Base-by-base conservation (phyloP, 345 rosid species). In the Odontarrhena argentea region DNA sequence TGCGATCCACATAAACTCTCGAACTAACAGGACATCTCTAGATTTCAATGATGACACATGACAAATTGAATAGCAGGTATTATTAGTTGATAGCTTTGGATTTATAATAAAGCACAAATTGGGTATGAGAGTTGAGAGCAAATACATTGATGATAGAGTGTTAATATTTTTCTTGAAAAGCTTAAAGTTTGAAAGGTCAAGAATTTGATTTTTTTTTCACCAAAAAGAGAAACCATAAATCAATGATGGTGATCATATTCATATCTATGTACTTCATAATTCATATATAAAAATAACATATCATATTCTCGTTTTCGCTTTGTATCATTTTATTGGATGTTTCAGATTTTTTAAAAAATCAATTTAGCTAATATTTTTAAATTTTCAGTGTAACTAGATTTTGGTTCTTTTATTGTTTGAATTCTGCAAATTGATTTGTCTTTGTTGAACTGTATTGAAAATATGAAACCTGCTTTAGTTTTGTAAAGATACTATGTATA, bases 201-300 rank as follows among this genome's bases (percentile, higher is more conserved):
- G 30, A 36, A n/a, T 37, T 28, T n/a, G 42, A 54, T 71, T 36
- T 26, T 26, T 26, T 26, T 36, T 70, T 70, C 35, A 57, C 66
- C 3, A 41, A 65, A 65, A 50, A 48, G 34, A 73, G 43, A 65
- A 56, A 57, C 47, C 18, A 63, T 56, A 60, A 65, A 72, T 65
- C 53, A 72, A 72, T 57, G 40, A 30, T 28, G 59, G 40, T 50
- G 66, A 73, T 58, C 76, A 67, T 73, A 4, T 18, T 18, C 22
- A 18, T 18, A 18, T 18, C 22, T 18, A 18, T 18, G 22, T 18
- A 18, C 22, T 18, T 18, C 22, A 18, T 18, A 18, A 18, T 18
- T 18, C 22, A 18, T 18, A 18, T 18, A 18, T 18, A 18, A 18
- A 18, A 18, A 18, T 18, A 18, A 18, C 22, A 18, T 18, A 18